Base-by-base conservation (phyloP, 257 asterid genomes). In the Fraxinus pennsylvanica region DNA sequence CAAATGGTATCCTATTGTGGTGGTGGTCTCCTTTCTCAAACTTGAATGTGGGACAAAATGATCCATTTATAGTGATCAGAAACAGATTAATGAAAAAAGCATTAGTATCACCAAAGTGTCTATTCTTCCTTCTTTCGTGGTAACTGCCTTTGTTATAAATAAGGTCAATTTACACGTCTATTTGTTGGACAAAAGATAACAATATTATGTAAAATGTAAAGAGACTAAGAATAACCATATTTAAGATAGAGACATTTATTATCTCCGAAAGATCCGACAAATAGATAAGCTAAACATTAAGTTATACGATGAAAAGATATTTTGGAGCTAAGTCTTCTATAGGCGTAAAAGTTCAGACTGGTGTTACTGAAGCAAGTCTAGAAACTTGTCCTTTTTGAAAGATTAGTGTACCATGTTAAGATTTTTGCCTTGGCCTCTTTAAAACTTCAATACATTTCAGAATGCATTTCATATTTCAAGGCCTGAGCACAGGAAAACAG, bases 1-100 rank as follows among this genome's bases (percentile, higher is more conserved):
- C 47, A 63, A 63, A 63, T 10, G 15, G 35, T 63, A 25, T 43
- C 36, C 8, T 41, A 13, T 72, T 41, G 38, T 43, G 75, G 75
- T 71, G 21, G 22, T 9, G 35, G 68, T 13, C 69, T 67, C 21
- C 72, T 73, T 54, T 76, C n/a, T 66, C 15, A 4, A 35, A 75
- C 10, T 3, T 33, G 43, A 52, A 32, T 47, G 17, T 65, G 71
- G n/a, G 21, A 50, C 33, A 5, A 27, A 63, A 41, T 6, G 32
- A 35, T 45, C 30, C 35, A 1, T 3, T 38, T 43, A 61, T 39
- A 63, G 59, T 21, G 63, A 45, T 54, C 21, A 5, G 71, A 12
- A 13, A 5, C 54, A 59, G 77, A 19, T 15, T 14, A 29, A 14
- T 27, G 27, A 50, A 41, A 72, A 14, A 45, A 15, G 52, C 30